Percentiles rank a stretch among this genome's conserved stretches.
phyloP scores from a whole-genome alignment of 805 yeast genomes.

The Pichia nanzhaoensis region DNA sequence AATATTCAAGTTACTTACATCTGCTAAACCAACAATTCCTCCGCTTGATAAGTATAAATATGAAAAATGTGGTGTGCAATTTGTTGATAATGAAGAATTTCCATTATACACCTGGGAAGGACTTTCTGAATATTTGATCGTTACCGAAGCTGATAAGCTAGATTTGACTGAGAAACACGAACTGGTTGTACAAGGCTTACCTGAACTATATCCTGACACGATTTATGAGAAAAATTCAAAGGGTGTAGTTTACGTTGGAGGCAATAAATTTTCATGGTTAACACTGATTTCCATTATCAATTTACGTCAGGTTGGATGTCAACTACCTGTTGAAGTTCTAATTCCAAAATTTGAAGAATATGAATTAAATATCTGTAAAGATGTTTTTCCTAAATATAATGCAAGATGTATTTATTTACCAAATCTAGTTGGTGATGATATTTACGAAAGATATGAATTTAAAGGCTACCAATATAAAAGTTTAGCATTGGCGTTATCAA shows the following conservation, averaged over 20 bases:
- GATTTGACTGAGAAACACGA: conserved; percentile 43
- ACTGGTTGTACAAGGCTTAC: conserved; percentile 39
- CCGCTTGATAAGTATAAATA: conserved; percentile 1
- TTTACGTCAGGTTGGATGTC: conserved; percentile 55
- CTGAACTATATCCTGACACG: conserved; percentile 38
- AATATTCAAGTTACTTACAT: conserved; percentile 9
- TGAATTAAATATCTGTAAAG: conserved; percentile 60
- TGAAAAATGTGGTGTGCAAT: not conserved
- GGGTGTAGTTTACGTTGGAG: conserved; percentile 70
- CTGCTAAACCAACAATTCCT: conserved; percentile 40
- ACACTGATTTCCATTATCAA: conserved; percentile 56
- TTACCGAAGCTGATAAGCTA: conserved; percentile 36
- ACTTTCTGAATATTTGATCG: conserved; percentile 41
- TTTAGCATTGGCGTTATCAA: conserved; percentile 33
- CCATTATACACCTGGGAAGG: conserved; percentile 15
- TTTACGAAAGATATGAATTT: conserved; percentile 50
- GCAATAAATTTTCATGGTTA: conserved; percentile 68
- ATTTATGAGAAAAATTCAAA: conserved; percentile 38
- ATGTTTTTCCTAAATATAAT: conserved; percentile 49
- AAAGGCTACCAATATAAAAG: conserved; percentile 17
- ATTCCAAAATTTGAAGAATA: conserved; percentile 67
- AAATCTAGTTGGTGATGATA: conserved; percentile 48
- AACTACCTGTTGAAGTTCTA: conserved; percentile 72
- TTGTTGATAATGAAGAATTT: not conserved
- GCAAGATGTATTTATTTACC: conserved; percentile 61